A percentile compares a stretch with the other conserved stretches of the same genome.
Evolutionary conservation across 257 asterid species (phyloP).

Genomic region (Jaltomata sinuosa): DNA sequence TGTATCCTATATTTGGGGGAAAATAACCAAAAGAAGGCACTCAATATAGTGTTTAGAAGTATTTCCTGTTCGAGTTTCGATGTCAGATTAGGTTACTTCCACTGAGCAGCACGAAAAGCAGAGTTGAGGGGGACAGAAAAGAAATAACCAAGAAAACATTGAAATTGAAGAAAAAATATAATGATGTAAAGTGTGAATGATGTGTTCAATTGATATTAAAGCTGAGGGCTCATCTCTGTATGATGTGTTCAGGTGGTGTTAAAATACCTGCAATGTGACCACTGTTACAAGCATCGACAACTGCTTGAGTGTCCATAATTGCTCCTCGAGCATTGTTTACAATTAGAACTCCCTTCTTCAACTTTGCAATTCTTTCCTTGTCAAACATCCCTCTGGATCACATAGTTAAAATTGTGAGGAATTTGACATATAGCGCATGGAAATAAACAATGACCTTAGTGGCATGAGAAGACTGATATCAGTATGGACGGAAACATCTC

Average conservation of each 20-base stretch:
- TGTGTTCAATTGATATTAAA: background rate
- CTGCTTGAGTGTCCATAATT: slow-evolving; percentile 98
- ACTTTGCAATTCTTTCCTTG: slow-evolving; percentile 76
- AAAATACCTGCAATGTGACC: slow-evolving; percentile 89
- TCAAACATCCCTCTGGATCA: slow-evolving; percentile 71
- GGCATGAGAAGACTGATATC: background rate
- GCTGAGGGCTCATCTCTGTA: background rate
- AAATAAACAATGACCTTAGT: background rate
- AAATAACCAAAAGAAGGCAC: background rate
- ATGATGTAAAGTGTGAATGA: background rate
- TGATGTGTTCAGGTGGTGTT: background rate
- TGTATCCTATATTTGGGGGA: slow-evolving; percentile 46
- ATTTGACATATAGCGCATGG: background rate
- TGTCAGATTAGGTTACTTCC: background rate
- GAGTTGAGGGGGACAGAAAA: background rate
- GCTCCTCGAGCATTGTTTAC: slow-evolving; percentile 99
- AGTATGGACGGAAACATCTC: background rate
- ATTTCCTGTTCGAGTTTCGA: background rate
- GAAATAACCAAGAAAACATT: background rate
- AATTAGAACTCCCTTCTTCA: slow-evolving; percentile 83
- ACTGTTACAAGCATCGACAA: slow-evolving; percentile 82
- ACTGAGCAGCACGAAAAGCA: background rate
- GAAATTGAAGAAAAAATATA: background rate
- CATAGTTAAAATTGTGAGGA: background rate
- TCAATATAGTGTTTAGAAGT: background rate